Evolutionary conservation across 495 filamentous ascomycete species (phyloP), one percentile per base, ranked within the genome.

Genomic region (Tuber melanosporum): DNA sequence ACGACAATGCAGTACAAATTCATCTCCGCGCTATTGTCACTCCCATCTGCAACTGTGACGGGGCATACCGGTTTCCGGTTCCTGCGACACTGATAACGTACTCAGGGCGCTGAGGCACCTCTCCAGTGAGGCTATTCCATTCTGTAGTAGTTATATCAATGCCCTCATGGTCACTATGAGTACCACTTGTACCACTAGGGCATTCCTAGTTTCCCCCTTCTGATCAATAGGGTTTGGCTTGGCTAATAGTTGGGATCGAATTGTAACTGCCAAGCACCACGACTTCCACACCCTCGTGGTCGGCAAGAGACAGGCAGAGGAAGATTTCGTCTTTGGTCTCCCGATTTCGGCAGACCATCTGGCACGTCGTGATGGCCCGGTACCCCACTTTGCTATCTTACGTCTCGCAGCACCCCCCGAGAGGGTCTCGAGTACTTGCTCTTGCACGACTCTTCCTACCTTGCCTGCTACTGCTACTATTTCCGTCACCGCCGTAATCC

Each of bases 391-490:
- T 79, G 20, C 76, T 77, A 45, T 42, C 77, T 10, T 80, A 71
- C 17, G 78, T 79, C 44, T 69, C 78, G 1, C 72, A 79, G 44
- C 79, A 79, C 66, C 70, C 72, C 66, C 77, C 3, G 26, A 45
- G 39, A 72, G 77, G 32, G 42, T 80, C 46, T 80, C 78, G 3
- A 80, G 78, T 22, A 77, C 78, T 75, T 80, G 78, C 46, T 80
- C 78, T 22, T 80, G 78, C 73, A 73, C 79, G 70, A 70, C 77
- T 2, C 79, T 80, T 71, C 46, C 73, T 32, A 46, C n/a, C 3
- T 36, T 47, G 5, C 71, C 70, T n/a, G 49, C 39, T 8, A 70
- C 73, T 10, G 46, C 70, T 39, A 80, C 78, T 36, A 39, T 66
- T 39, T 73, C 73, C 15, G 77, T 77, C 19, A 71, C 77, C 15